These are phyloP conservation scores for Macadamia integrifolia DNA, from an alignment of 164 flowering plant genomes.

Conservation along the genomic window DNA sequence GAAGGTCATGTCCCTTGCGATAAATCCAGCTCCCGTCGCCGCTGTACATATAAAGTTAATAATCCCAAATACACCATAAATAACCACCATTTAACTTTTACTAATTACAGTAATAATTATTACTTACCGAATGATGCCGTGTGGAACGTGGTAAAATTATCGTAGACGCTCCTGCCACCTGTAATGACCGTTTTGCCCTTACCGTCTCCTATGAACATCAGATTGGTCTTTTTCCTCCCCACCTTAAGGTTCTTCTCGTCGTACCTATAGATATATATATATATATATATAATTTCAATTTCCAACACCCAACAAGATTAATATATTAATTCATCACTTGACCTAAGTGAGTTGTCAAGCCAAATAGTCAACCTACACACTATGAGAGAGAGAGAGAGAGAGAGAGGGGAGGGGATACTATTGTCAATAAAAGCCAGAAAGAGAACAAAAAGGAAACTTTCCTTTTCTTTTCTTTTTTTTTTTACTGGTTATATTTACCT, in stretches of 20 bases:
- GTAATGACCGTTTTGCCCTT: conserved; percentile 73
- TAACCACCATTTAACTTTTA: no score
- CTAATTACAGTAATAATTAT: no score
- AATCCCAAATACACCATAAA: no score
- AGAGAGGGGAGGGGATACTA: no score
- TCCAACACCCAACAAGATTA: no score
- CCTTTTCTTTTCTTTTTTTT: background rate
- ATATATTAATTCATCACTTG: no score
- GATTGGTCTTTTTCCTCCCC: conserved; percentile 75
- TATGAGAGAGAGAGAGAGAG: background rate
- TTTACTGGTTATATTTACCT: conserved; percentile 38
- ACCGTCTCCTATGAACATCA: conserved; percentile 94
- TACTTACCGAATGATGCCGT: conserved; percentile 79
- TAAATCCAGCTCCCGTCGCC: conserved; percentile 70
- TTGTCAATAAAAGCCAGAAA: no score
- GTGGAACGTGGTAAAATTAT: conserved; percentile 78
- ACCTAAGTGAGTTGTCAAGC: no score
- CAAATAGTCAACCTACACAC: no score
- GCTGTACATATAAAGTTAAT: conserved; percentile 28
- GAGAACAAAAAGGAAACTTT: background rate
- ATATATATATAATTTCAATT: no score
- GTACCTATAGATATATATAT: conserved; percentile 39
- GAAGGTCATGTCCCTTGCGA: conserved; percentile 71
- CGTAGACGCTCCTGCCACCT: conserved; percentile 47
- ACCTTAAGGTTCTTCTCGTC: conserved; percentile 71